Base-by-base conservation (phyloP, 208 protist genomes). In the Endotrypanum monterogeii region DNA sequence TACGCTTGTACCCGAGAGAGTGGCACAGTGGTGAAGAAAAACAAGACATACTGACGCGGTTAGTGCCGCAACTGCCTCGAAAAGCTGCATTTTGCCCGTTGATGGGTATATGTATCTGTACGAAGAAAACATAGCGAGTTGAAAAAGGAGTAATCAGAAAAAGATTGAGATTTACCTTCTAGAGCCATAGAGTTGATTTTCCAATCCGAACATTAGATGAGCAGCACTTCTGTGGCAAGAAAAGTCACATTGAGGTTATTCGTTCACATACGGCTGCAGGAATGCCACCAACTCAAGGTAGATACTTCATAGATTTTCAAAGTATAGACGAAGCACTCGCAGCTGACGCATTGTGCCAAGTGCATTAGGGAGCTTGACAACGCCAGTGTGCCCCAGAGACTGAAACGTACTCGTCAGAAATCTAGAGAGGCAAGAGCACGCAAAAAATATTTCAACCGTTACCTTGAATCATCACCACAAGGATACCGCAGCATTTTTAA, bases 21-120 rank as follows among this genome's bases (percentile, higher is more conserved):
- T 75, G 9, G 37, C 50, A 41, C 52, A 58, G 44, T 57, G 65
- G 25, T 75, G 71, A 18, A 62, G 56, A 12, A 71, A 63, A 12
- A 80, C 76, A 44, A 75, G 39, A 54, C 69, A 80, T 28, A 55
- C 63, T 6, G 62, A 61, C 4, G 55, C 76, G 51, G 55, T 46
- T 5, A 80, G 54, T 44, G 23, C 39, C 12, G 73, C 41, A 37
- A 48, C 1, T 30, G 60, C 58, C 32, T 54, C 30, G 2, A 51
- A 30, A n/a, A 62, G 7, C 12, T 51, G 48, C 74, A 79, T 79
- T 18, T 57, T 9, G 9, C 32, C 7, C 39, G 2, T 39, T 54
- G 61, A 46, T 6, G 20, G 18, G 9, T 0, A 65, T 68, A 16
- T 20, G 25, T 12, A n/a, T 20, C 44, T 54, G 44, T 67, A 18